A percentile compares a stretch with the other conserved stretches of the same genome.
phyloP scores from a whole-genome alignment of 768 basidiomycete species.

The Trametes maxima region DNA sequence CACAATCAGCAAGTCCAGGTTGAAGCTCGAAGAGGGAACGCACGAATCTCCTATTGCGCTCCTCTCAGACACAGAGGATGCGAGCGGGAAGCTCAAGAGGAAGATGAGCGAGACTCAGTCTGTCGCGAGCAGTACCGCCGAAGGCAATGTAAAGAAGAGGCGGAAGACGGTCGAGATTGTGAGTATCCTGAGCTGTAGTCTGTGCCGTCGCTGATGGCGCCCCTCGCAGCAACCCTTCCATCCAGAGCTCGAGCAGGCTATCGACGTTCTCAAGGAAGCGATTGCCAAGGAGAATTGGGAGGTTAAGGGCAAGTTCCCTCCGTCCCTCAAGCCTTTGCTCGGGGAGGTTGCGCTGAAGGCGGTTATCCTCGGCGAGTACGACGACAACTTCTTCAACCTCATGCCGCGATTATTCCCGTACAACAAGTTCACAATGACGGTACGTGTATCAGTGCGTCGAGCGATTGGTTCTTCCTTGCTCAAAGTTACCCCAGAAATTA shows the following conservation, averaged over 20 bases:
- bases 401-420: slow-evolving; percentile 91
- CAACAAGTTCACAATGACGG: slow-evolving; percentile 93
- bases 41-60: slow-evolving; percentile 55
- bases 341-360: slow-evolving; percentile 75
- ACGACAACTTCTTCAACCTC: slow-evolving; percentile 87
- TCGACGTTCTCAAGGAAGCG: slow-evolving; percentile 62
- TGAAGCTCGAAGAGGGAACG: slow-evolving; percentile 44
- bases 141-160: slow-evolving; percentile 55
- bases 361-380: slow-evolving; percentile 83
- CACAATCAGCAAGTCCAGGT: slow-evolving; percentile 24
- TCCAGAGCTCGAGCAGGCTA: slow-evolving; percentile 60
- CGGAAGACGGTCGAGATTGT: slow-evolving; percentile 71
- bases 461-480: slow-evolving; percentile 13
- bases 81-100: slow-evolving; percentile 29
- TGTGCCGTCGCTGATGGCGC: background rate
- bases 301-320: slow-evolving; percentile 89
- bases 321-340: slow-evolving; percentile 70
- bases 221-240: slow-evolving; percentile 62
- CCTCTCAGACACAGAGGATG: slow-evolving; percentile 43
- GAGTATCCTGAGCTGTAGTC: slow-evolving; percentile 25
- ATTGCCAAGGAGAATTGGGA: slow-evolving; percentile 73
- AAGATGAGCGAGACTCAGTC: slow-evolving; percentile 25
- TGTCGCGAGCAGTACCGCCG: slow-evolving; percentile 14
- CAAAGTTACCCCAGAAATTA: slow-evolving; percentile 64
- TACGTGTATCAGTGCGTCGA: slow-evolving; percentile 35